Percentiles rank a stretch among this genome's conserved stretches.
Conservation (phyloP, 179 eudicot genomes). For the Silene coronaria region DNA sequence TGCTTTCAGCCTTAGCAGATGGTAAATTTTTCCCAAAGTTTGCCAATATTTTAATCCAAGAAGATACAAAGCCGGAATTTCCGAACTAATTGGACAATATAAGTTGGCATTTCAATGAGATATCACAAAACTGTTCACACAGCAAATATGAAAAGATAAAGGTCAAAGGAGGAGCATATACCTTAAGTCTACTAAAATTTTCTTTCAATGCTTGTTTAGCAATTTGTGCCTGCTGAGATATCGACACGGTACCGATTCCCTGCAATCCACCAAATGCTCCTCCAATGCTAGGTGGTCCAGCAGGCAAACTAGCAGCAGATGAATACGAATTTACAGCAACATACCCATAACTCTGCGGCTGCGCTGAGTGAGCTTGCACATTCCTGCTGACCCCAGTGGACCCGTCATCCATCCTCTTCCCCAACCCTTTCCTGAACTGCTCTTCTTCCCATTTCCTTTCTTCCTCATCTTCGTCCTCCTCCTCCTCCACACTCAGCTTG, state of each 20-base stretch:
- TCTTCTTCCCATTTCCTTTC: slow-evolving; percentile 96
- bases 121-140: background rate
- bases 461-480: slow-evolving; percentile 80
- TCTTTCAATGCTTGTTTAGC: slow-evolving; percentile 75
- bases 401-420: slow-evolving; percentile 79
- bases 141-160: background rate
- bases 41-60: background rate
- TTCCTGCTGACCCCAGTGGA: slow-evolving; percentile 27
- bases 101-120: background rate
- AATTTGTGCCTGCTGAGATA: slow-evolving; percentile 73
- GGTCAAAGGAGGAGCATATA: slow-evolving; percentile 24
- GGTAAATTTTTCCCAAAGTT: background rate
- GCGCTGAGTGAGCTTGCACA: slow-evolving; percentile 39
- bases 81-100: background rate
- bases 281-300: slow-evolving; percentile 47
- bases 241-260: slow-evolving; percentile 48
- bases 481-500: slow-evolving; percentile 29
- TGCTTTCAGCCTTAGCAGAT: background rate
- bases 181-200: slow-evolving; percentile 69
- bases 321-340: slow-evolving; percentile 28
- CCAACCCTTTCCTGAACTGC: slow-evolving; percentile 82
- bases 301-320: slow-evolving; percentile 26
- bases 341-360: slow-evolving; percentile 32
- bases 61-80: background rate
- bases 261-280: slow-evolving; percentile 48